A percentile compares a stretch with the other conserved stretches of the same genome.
Conservation (phyloP, 2,329 filamentous ascomycete genomes). For the Penicillium sp. region DNA sequence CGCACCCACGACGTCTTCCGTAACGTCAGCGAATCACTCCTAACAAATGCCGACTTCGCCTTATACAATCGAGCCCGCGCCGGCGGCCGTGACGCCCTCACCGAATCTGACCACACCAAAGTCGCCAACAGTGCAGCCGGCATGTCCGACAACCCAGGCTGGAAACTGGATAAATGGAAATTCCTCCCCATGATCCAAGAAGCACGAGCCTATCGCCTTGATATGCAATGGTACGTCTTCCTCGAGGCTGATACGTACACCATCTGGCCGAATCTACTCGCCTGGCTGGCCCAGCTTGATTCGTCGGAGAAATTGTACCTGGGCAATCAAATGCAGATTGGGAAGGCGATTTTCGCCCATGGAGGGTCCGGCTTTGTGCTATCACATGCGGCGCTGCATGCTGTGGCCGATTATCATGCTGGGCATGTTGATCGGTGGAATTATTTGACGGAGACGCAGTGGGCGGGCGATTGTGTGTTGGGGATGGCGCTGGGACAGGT, state of each 20-base stretch:
- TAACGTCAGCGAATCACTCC: conserved; percentile 40
- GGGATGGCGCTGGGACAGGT: conserved; percentile 50
- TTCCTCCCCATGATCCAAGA: conserved; percentile 61
- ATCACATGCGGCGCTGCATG: conserved; percentile 54
- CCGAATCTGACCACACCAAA: conserved; percentile 32
- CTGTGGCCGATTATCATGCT: conserved; percentile 49
- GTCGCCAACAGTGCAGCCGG: conserved; percentile 39
- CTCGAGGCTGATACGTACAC: conserved; percentile 63
- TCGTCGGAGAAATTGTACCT: conserved; percentile 54
- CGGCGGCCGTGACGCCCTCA: conserved; percentile 46
- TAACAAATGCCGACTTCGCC: conserved; percentile 29
- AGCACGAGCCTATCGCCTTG: conserved; percentile 48
- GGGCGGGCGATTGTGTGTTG: conserved; percentile 56
- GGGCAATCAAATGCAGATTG: conserved; percentile 57
- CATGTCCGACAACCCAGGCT: conserved; percentile 50
- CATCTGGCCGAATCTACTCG: conserved; percentile 57
- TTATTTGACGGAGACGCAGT: conserved; percentile 47
- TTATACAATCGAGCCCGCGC: conserved; percentile 51
- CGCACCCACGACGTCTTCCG: conserved; percentile 58
- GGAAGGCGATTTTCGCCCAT: conserved; percentile 54
- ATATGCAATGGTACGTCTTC: conserved; percentile 63
- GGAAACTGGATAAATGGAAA: conserved; percentile 62
- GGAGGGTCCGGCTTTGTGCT: conserved; percentile 58
- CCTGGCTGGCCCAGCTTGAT: conserved; percentile 58
- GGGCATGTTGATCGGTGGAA: conserved; percentile 50